These are phyloP conservation scores for Triticum monococcum DNA, from an alignment of 176 grass and related monocot species.

Conservation along the genomic window DNA sequence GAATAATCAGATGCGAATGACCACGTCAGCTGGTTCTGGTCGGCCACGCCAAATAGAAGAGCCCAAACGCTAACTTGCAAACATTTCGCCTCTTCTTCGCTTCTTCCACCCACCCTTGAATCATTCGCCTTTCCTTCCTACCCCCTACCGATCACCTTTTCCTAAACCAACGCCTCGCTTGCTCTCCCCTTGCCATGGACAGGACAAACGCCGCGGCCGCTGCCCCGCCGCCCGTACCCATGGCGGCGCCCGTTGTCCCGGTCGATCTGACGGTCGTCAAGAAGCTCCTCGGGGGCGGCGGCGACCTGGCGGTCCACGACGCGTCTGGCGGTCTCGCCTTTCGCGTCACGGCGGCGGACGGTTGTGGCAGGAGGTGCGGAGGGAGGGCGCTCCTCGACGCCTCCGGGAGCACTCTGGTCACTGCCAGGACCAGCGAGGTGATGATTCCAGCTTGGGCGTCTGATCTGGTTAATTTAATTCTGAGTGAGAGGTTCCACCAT, in stretches of 20 bases:
- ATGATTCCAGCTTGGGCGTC: constrained; percentile 11
- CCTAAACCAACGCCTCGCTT: neutral
- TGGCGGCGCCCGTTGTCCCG: constrained; percentile 38
- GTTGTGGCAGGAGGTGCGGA: neutral
- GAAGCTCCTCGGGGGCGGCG: constrained; percentile 31
- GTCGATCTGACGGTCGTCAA: constrained; percentile 57
- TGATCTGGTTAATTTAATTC: neutral
- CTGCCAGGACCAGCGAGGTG: constrained; percentile 40
- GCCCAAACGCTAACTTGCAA: neutral
- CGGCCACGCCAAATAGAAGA: neutral
- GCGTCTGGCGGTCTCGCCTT: constrained; percentile 44
- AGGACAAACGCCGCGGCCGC: neutral
- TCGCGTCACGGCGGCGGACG: neutral
- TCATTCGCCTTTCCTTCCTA: neutral
- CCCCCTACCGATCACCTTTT: neutral
- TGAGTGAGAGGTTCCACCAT: neutral
- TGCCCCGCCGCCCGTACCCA: neutral
- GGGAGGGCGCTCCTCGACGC: constrained; percentile 48
- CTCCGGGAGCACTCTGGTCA: constrained; percentile 44
- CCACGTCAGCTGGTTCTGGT: constrained; percentile 5
- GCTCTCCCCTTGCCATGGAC: constrained; percentile 20
- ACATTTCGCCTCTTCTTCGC: neutral
- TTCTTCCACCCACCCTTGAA: constrained; percentile 12
- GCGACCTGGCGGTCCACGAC: constrained; percentile 44
- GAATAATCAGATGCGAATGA: neutral